phyloP scores from a whole-genome alignment of 75 land plant species.

The Larix kaempferi region DNA sequence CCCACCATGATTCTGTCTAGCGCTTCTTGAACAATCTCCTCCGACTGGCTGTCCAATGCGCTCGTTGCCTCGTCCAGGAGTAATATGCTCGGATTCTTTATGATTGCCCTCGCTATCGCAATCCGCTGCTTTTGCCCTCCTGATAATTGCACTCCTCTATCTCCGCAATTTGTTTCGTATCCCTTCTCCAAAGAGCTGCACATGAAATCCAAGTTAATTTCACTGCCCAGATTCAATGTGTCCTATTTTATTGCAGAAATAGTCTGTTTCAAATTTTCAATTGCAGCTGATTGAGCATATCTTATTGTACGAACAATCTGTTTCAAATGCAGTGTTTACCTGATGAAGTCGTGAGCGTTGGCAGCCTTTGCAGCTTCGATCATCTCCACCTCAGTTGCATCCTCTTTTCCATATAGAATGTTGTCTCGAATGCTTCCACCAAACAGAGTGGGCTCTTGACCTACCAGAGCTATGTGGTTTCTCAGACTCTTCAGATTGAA shows the following conservation, averaged over 20 bases:
- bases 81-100: background rate
- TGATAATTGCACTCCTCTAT: background rate
- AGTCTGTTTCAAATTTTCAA: background rate
- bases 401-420: constrained; percentile 50
- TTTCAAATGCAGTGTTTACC: background rate
- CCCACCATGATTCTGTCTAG: background rate
- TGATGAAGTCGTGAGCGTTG: constrained; percentile 76
- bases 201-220: background rate
- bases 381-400: constrained; percentile 58
- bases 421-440: constrained; percentile 71
- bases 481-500: constrained; percentile 58
- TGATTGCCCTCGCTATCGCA: background rate
- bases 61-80: background rate
- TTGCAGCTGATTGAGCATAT: too few species aligned
- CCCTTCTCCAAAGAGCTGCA: background rate
- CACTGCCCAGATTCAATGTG: background rate
- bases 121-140: background rate
- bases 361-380: constrained; percentile 71
- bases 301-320: too few species aligned
- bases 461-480: constrained; percentile 63
- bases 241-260: background rate
- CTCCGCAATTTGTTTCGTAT: background rate
- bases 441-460: constrained; percentile 80
- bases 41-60: background rate
- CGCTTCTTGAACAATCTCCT: background rate